Evolutionary conservation across 768 basidiomycete species (phyloP).

Genomic region (Tricholoma sp.): DNA sequence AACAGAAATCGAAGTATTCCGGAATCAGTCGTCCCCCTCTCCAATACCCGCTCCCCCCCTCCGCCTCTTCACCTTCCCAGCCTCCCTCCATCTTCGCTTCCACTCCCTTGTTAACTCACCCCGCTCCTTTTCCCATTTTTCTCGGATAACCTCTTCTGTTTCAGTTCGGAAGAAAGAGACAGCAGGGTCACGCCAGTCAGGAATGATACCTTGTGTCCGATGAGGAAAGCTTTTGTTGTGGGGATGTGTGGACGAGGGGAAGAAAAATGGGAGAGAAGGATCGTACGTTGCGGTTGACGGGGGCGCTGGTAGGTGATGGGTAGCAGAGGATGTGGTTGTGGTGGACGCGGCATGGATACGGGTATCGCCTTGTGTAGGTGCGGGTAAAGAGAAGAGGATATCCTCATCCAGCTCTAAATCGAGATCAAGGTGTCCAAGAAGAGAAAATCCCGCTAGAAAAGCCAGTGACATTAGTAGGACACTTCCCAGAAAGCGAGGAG

Average conservation of each 20-base stretch:
- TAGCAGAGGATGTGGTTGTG: constrained; percentile 8
- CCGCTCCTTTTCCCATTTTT: constrained; percentile 67
- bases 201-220: not conserved
- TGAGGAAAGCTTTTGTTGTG: not conserved
- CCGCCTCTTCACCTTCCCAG: constrained; percentile 57
- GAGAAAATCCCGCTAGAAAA: constrained; percentile 60
- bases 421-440: constrained; percentile 70
- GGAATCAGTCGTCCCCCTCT: not conserved
- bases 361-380: constrained; percentile 3
- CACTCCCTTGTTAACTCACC: constrained; percentile 67
- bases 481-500: not conserved
- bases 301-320: not conserved
- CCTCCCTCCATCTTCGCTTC: constrained; percentile 76
- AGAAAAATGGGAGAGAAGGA: constrained; percentile 55
- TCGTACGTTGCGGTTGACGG: constrained; percentile 21
- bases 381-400: constrained; percentile 20
- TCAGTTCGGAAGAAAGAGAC: constrained; percentile 46
- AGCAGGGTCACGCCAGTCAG: constrained; percentile 26
- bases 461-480: not conserved
- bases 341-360: constrained; percentile 14
- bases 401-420: constrained; percentile 70
- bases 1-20: too few relatives aligned
- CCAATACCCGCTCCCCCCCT: constrained; percentile 25
- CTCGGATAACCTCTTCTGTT: constrained; percentile 56
- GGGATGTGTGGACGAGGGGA: constrained; percentile 32